Evolutionary conservation across 129 eudicot genomes (phyloP), one percentile per base, ranked within the genome.

Genomic region (Flaveria sonorensis): DNA sequence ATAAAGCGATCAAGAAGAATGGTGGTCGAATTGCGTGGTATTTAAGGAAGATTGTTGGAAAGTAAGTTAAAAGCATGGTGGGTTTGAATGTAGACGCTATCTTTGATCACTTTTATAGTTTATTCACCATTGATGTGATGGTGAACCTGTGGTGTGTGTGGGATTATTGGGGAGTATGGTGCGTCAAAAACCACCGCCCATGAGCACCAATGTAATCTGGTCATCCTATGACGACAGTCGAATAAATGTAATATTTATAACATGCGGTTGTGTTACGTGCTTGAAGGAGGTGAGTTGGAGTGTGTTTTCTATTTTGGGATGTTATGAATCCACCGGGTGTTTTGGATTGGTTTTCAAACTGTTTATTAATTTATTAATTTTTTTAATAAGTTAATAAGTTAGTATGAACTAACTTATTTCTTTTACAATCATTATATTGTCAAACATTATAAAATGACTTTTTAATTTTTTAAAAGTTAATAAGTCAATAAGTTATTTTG

Each of bases 141-240:
- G 18, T 52, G 48, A 23, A 63, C 28, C 60, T n/a, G 75, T 62
- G 42, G 43, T 62, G 43, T 9, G 56, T 3, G 26, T 36, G 62
- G 20, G 51, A 48, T 7, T 7, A 15, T 26, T 18, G 69, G 51
- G 64, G 30, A 46, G 78, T 26, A 64, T 42, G 77, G 51, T 52
- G 7, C 32, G 77, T 48, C 83, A 73, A 56, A 24, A 59, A 65
- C 79, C 79, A 65, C 83, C 83, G 85, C 77, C 81, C 81, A 70
- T 61, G 19, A 23, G 28, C 67, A 39, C 81, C 85, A 75, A 76
- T 81, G 73, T 36, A 28, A 67, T 78, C 71, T 3, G n/a, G 73
- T 70, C 82, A 28, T 45, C 75, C 68, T 74, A 7, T 66, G 81
- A 53, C 45, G 28, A 66, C 14, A 24, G 7, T n/a, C 0, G 67